Base-by-base conservation (phyloP, 169 alveolate species). In the Plasmodium berghei region DNA sequence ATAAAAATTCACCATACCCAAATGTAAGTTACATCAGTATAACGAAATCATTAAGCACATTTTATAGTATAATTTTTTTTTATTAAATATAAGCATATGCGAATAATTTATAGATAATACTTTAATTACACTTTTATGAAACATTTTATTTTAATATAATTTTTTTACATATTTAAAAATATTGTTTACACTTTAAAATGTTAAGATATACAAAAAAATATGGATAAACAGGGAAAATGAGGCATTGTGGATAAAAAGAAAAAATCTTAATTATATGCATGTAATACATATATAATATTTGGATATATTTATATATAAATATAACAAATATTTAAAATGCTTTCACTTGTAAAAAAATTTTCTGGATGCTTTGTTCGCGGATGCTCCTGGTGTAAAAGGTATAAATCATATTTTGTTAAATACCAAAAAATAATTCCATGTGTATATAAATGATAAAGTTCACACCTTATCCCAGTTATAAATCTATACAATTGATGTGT, bases 381-480 rank as follows among this genome's bases (percentile, higher is more conserved):
- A 22, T 80, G 46, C 64, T 52, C 83, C 67, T 80, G 83, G 80
- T 80, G 56, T 80, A 80, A 62, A 56, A 80, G 49, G 90, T 80
- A 77, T 42, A 69, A 14, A n/a, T 42, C 1, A 20, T n/a, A 45
- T 16, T 9, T 45, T 10, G 22, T 14, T 49, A 49, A 49, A 49
- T 14, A 49, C 5, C 18, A n/a, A 49, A 49, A 49, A 49, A 49
- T 14, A 49, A 49, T 2, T 49, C 14, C 59, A 49, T 49, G 59
- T 49, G 59, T 49, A 49, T 6, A 49, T 49, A 49, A 14, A 2
- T 49, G 59, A 49, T 10, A 49, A 28, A 28, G 40, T 28, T 1
- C 40, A 28, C 0, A 4, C 5, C 40, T 28, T 2, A 28, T 28
- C 40, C 40, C 1, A 2, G 40, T 28, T 28, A 28, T 3, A 28